A percentile compares a stretch with the other conserved stretches of the same genome.
These are phyloP conservation scores for Parastagonospora nodorum DNA, from an alignment of 2,329 filamentous ascomycete species.

Conservation along the genomic window DNA sequence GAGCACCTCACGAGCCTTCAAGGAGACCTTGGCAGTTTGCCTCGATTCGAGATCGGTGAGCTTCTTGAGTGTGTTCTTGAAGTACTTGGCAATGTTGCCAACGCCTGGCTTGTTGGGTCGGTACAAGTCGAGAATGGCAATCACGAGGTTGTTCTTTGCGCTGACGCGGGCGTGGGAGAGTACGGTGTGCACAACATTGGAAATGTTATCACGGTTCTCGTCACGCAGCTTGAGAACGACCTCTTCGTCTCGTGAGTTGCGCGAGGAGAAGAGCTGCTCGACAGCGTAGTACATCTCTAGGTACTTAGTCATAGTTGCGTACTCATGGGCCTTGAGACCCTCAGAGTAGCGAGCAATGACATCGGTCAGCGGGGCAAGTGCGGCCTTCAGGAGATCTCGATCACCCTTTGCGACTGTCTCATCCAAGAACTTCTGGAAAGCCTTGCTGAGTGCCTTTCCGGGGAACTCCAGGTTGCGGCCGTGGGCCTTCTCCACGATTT, in stretches of 20 bases:
- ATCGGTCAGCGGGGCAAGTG: constrained; percentile 74
- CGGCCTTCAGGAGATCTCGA: constrained; percentile 71
- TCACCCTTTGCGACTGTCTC: constrained; percentile 79
- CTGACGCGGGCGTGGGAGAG: constrained; percentile 91
- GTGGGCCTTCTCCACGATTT: constrained; percentile 84
- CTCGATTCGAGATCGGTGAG: constrained; percentile 88
- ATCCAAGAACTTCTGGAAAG: constrained; percentile 84
- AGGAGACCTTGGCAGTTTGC: constrained; percentile 88
- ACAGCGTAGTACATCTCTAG: constrained; percentile 81
- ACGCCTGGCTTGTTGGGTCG: constrained; percentile 90
- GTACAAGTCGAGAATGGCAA: constrained; percentile 93
- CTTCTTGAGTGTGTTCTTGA: constrained; percentile 80
- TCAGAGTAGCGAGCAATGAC: constrained; percentile 83
- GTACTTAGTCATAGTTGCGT: constrained; percentile 77
- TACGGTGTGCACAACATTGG: constrained; percentile 83
- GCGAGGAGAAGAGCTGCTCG: constrained; percentile 85
- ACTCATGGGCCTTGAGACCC: constrained; percentile 89
- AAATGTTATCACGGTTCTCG: constrained; percentile 91
- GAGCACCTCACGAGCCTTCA: constrained; percentile 96
- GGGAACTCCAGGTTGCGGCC: constrained; percentile 85
- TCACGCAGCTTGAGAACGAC: constrained; percentile 93
- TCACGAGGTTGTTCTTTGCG: constrained; percentile 89
- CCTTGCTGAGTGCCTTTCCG: constrained; percentile 82
- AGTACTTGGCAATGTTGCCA: constrained; percentile 85
- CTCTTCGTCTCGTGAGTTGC: constrained; percentile 86